Conservation (phyloP, 352 stramenopile species). For the Sclerospora graminicola region DNA sequence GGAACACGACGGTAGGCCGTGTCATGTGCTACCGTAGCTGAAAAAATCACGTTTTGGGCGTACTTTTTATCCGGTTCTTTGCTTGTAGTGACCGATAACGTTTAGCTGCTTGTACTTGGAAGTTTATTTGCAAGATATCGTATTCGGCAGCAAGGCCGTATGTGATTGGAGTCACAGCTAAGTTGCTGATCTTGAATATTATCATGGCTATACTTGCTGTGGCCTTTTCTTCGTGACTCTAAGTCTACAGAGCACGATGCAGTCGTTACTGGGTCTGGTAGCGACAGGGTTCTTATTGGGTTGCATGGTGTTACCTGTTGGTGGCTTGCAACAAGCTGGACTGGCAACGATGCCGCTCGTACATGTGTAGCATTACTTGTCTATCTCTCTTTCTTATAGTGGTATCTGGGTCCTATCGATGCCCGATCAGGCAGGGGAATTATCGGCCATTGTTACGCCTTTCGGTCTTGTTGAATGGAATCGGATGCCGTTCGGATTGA, state of each 20-base stretch:
- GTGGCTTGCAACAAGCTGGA: conserved; percentile 56
- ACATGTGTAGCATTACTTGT: conserved; percentile 70
- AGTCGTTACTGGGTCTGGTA: conserved; percentile 44
- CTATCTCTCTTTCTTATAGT: conserved; percentile 82
- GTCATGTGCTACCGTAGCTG: conserved; percentile 61
- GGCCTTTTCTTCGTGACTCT: conserved; percentile 40
- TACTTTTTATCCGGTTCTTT: conserved; percentile 62
- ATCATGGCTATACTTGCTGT: conserved; percentile 38
- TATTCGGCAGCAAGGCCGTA: conserved; percentile 59
- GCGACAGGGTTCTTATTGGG: conserved; percentile 41
- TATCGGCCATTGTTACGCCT: too few species aligned
- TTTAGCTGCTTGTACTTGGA: conserved; percentile 77
- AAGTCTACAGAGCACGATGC: conserved; percentile 42
- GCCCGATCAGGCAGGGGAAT: too few species aligned
- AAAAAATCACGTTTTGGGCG: conserved; percentile 60
- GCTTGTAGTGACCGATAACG: conserved; percentile 67
- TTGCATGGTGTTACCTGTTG: conserved; percentile 48
- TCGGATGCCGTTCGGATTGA: too few species aligned
- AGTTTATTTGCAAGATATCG: conserved; percentile 56
- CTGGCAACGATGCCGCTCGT: conserved; percentile 66
- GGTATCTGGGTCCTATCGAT: too few species aligned
- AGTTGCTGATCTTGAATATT: conserved; percentile 53
- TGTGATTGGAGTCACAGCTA: conserved; percentile 56
- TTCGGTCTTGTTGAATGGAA: too few species aligned
- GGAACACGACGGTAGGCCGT: conserved; percentile 66